phyloP scores from a whole-genome alignment of 768 basidiomycete species.

The Dictyophora rubrovolvata region DNA sequence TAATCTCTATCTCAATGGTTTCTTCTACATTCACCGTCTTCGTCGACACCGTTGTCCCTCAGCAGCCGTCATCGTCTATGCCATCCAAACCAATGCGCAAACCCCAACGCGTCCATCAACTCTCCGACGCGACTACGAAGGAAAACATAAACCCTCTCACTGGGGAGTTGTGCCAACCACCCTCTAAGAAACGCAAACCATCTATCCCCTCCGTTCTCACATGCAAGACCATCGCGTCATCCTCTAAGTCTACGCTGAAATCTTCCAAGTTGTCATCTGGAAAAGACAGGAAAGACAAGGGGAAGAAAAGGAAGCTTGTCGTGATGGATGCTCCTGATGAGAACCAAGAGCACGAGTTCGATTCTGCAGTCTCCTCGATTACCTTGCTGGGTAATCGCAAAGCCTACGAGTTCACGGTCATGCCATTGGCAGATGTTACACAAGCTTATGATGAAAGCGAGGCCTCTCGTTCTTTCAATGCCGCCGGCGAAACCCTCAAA shows the following conservation, averaged over 20 bases:
- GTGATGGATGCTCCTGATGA: not conserved
- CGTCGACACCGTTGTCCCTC: not conserved
- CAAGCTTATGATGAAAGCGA: slow-evolving; percentile 11
- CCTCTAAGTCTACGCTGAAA: slow-evolving; percentile 2
- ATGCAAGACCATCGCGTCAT: slow-evolving; percentile 2
- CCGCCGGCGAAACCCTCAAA: not conserved
- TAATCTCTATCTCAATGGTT: not conserved
- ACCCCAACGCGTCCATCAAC: not conserved
- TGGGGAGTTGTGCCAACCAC: slow-evolving; percentile 6
- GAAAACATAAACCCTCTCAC: slow-evolving; percentile 13
- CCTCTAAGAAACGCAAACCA: slow-evolving; percentile 7
- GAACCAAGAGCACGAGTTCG: not conserved
- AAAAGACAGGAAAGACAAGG: slow-evolving; percentile 1
- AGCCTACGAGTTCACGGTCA: slow-evolving; percentile 12
- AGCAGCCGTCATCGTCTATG: not conserved
- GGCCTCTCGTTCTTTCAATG: not conserved
- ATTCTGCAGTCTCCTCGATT: not conserved
- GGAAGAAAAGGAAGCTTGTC: slow-evolving; percentile 2
- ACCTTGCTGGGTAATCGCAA: slow-evolving; percentile 6
- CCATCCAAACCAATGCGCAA: not conserved
- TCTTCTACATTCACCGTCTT: slow-evolving; percentile 4
- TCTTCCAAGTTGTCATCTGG: not conserved
- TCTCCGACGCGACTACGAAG: not conserved
- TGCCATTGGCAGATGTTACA: slow-evolving; percentile 13
- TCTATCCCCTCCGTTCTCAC: slow-evolving; percentile 5